These are phyloP conservation scores for Schizophyllum amplum DNA, from an alignment of 1,284 basidiomycete species.

Conservation along the genomic window DNA sequence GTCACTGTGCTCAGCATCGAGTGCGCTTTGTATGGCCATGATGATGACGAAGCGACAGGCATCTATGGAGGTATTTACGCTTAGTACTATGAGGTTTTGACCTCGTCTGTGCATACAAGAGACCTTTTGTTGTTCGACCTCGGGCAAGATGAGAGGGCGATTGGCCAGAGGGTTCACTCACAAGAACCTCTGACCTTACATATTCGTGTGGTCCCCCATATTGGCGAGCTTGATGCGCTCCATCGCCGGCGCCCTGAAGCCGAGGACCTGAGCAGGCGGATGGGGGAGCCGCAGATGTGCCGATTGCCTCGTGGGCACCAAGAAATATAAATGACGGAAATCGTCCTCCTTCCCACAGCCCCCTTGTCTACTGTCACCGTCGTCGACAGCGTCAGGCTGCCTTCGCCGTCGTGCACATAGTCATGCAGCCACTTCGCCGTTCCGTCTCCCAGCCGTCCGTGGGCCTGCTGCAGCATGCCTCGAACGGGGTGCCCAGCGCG, in stretches of 20 bases:
- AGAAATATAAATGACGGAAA: constrained; percentile 18
- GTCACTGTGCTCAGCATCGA: not conserved
- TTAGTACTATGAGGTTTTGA: too few relatives aligned
- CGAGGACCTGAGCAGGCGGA: not conserved
- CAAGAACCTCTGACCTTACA: too few relatives aligned
- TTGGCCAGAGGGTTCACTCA: too few relatives aligned
- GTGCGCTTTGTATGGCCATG: not conserved
- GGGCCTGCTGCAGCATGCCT: not conserved
- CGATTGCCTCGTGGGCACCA: not conserved
- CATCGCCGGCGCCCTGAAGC: not conserved
- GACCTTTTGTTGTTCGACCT: not conserved
- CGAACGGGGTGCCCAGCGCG: not conserved
- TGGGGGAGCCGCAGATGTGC: not conserved
- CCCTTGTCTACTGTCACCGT: constrained; percentile 12
- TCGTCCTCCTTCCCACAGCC: constrained; percentile 7
- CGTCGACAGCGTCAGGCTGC: constrained; percentile 6
- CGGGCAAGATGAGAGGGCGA: not conserved
- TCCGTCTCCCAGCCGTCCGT: constrained; percentile 57
- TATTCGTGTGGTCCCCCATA: not conserved
- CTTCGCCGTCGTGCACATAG: not conserved
- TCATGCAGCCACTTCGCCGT: constrained; percentile 73
- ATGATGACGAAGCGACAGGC: not conserved
- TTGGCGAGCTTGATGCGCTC: not conserved
- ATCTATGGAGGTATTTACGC: not conserved
- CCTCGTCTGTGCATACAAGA: too few relatives aligned